Base-by-base conservation (phyloP, 2,329 filamentous ascomycete species). In the Canariomyces notabilis region DNA sequence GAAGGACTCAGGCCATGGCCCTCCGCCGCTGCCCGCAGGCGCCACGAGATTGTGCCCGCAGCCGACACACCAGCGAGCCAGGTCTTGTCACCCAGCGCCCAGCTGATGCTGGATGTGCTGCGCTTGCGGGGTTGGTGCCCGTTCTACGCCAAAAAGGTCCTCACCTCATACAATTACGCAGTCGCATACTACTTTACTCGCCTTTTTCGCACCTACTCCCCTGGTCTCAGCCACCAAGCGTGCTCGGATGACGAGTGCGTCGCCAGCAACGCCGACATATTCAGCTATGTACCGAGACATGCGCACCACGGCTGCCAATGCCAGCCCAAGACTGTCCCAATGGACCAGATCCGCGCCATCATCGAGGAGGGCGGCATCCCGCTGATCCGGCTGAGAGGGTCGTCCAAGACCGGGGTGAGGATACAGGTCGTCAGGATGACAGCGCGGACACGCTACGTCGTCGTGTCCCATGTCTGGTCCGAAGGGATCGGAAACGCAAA, bases 101-200 rank as follows among this genome's bases (percentile, higher is more conserved):
- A 57, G 39, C 22, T 55, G 35, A 42, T 57, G 47, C 37, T 55
- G 11, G 52, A 57, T 18, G 49, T 55, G 19, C 15, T 57, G 23
- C 49, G 46, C 12, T 31, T 55, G 19, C 50, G 51, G 15, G 50
- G 52, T 9, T 57, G 52, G 54, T 57, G 54, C n/a, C 52, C 54
- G 5, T 55, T 52, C 21, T 53, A 48, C 29, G 42, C 51, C 1
- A 46, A 50, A 18, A 55, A 52, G 42, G 44, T 52, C 3, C 49
- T 52, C 29, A 49, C 48, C 0, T 42, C 48, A 9, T 48, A 48
- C 42, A 52, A 55, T 39, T 57, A 57, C 33, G 54, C 49, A 3
- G 18, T 53, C 19, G 49, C 47, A 3, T 55, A 57, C 23, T 57
- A 57, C 32, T 52, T 50, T 38, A 57, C 48, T 12, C 50, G 54